phyloP scores from a whole-genome alignment of 1,284 basidiomycete species.

The Apiotrichum domesticum region DNA sequence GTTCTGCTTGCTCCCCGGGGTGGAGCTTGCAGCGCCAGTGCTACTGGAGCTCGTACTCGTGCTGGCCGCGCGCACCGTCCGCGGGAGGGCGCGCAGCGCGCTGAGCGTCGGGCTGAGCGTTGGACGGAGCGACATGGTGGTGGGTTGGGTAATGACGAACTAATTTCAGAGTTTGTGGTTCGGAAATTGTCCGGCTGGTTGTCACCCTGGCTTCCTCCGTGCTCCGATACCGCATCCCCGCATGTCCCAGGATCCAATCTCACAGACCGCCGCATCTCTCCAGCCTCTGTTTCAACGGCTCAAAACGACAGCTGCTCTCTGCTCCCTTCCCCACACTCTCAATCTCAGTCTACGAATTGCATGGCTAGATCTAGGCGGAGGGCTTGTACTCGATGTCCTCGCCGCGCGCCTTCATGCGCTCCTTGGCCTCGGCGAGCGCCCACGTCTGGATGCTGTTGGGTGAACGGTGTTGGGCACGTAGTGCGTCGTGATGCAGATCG shows the following conservation, averaged over 20 bases:
- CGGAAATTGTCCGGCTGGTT: no score
- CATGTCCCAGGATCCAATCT: no score
- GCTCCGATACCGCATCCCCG: no score
- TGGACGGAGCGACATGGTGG: neutral
- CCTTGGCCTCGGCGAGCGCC: slow-evolving; percentile 81
- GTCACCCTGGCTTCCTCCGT: no score
- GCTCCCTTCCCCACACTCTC: neutral
- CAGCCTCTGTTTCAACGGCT: neutral
- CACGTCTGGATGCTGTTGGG: slow-evolving; percentile 70
- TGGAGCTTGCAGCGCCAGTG: no score
- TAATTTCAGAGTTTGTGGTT: neutral
- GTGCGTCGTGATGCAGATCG: no score
- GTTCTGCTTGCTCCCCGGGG: no score
- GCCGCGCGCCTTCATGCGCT: slow-evolving; percentile 78
- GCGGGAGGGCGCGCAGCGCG: no score
- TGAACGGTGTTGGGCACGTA: no score
- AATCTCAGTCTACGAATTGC: slow-evolving; percentile 1
- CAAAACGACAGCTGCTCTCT: neutral
- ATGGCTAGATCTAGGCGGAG: slow-evolving; percentile 6
- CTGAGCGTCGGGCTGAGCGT: neutral
- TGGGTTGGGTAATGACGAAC: neutral
- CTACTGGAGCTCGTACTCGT: no score
- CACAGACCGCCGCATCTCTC: neutral
- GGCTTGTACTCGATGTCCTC: slow-evolving; percentile 74
- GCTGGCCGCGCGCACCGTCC: no score